Percentiles rank a stretch among this genome's conserved stretches.
These are phyloP conservation scores for Coniella lustricola DNA, from an alignment of 2,329 filamentous ascomycete genomes.

Conservation along the genomic window DNA sequence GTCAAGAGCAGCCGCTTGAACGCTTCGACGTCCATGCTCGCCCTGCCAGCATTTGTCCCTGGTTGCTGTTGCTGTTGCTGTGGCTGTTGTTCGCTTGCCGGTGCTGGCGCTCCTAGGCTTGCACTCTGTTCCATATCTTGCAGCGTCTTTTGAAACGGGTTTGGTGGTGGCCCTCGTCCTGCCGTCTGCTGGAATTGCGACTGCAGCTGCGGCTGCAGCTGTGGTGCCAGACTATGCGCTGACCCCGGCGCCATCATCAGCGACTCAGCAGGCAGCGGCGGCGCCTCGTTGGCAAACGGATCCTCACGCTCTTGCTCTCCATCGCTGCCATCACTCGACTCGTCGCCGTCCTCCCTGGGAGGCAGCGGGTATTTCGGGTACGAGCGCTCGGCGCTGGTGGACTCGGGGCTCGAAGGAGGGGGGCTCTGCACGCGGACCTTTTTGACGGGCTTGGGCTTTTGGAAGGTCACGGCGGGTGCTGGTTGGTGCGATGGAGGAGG, in stretches of 20 bases:
- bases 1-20: constrained; percentile 73
- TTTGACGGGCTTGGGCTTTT: constrained; percentile 51
- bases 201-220: constrained; percentile 10
- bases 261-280: constrained; percentile 21
- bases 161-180: constrained; percentile 31
- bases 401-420: constrained; percentile 53
- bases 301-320: constrained; percentile 19
- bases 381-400: constrained; percentile 29
- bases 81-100: constrained; percentile 9
- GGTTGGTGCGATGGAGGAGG: constrained; percentile 21
- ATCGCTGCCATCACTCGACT: constrained; percentile 24
- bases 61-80: background rate
- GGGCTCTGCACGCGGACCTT: constrained; percentile 62
- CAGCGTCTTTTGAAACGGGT: constrained; percentile 51
- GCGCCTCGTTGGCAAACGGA: constrained; percentile 25
- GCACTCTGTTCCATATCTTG: constrained; percentile 40
- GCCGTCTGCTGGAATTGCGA: constrained; percentile 17
- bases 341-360: constrained; percentile 24
- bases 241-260: background rate
- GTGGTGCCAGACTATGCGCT: background rate
- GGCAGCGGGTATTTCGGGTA: constrained; percentile 25
- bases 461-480: constrained; percentile 28
- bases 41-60: constrained; percentile 27
- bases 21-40: constrained; percentile 65
- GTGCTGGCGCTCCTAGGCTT: constrained; percentile 25